phyloP scores from a whole-genome alignment of 441 rosid species.

The Theobroma grandiflorum region DNA sequence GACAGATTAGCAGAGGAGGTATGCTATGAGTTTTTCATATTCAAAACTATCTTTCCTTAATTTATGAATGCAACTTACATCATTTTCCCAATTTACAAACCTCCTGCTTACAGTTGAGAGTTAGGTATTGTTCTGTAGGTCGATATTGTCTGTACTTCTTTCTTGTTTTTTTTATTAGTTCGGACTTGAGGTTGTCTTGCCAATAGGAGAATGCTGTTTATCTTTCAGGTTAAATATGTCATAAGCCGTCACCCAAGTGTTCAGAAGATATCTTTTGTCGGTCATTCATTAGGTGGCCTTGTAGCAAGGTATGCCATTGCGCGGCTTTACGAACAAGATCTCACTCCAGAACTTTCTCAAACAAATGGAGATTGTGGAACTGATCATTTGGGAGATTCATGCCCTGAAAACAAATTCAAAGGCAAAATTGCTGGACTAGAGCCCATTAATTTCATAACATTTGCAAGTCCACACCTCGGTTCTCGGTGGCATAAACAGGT shows the following conservation, averaged over 20 bases:
- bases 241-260: constrained; percentile 59
- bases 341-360: constrained; percentile 39
- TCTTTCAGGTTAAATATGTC: constrained; percentile 72
- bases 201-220: constrained; percentile 19
- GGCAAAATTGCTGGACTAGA: constrained; percentile 80
- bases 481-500: constrained; percentile 93
- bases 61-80: background rate
- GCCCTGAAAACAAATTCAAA: constrained; percentile 42
- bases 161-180: background rate
- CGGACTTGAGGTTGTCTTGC: constrained; percentile 26
- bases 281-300: constrained; percentile 92
- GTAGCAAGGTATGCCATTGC: constrained; percentile 89
- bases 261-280: constrained; percentile 76
- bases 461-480: constrained; percentile 94
- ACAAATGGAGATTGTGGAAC: constrained; percentile 42
- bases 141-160: background rate
- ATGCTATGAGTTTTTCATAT: constrained; percentile 14
- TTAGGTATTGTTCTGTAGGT: background rate
- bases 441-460: constrained; percentile 83
- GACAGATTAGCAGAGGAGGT: constrained; percentile 94
- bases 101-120: background rate
- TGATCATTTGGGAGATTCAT: constrained; percentile 39
- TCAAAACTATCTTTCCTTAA: background rate
- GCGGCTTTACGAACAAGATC: constrained; percentile 60
- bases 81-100: background rate